Evolutionary conservation across 1,284 basidiomycete species (phyloP).

Genomic region (Puccinia novopanici): DNA sequence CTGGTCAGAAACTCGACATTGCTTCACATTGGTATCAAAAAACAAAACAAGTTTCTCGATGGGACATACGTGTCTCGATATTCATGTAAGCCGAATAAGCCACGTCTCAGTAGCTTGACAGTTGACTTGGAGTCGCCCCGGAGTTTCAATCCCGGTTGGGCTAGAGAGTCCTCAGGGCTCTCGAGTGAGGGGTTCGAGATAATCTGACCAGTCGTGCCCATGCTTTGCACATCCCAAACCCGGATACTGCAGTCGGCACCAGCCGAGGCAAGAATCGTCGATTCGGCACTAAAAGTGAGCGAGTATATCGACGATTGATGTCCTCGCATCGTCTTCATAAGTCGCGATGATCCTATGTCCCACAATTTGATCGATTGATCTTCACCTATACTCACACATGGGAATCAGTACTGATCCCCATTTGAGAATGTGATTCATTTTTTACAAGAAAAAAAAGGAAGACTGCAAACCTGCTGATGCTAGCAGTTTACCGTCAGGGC

Average conservation of each 20-base stretch:
- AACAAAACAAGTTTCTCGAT: neutral
- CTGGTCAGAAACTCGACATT: neutral
- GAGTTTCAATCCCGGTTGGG: constrained; percentile 61
- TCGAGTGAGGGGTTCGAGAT: constrained; percentile 52
- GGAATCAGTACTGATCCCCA: too few species aligned
- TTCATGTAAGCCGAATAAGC: constrained; percentile 44
- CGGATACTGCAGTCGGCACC: constrained; percentile 90
- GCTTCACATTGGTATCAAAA: neutral
- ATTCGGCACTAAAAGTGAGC: constrained; percentile 87
- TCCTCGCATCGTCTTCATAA: constrained; percentile 95
- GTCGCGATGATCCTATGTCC: constrained; percentile 88
- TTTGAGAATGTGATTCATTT: too few species aligned
- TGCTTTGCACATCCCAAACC: constrained; percentile 89
- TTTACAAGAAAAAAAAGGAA: neutral
- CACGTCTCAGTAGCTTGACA: constrained; percentile 22
- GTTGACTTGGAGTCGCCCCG: constrained; percentile 33
- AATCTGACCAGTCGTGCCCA: constrained; percentile 52
- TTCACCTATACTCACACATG: too few species aligned
- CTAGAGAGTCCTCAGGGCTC: constrained; percentile 58
- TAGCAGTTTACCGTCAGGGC: constrained; percentile 88
- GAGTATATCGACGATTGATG: constrained; percentile 86
- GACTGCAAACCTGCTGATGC: constrained; percentile 75
- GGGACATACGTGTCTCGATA: constrained; percentile 36
- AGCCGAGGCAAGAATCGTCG: constrained; percentile 82
- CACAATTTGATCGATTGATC: constrained; percentile 91